Conservation (phyloP, 2,329 filamentous ascomycete genomes). For the Penicillium sp. region DNA sequence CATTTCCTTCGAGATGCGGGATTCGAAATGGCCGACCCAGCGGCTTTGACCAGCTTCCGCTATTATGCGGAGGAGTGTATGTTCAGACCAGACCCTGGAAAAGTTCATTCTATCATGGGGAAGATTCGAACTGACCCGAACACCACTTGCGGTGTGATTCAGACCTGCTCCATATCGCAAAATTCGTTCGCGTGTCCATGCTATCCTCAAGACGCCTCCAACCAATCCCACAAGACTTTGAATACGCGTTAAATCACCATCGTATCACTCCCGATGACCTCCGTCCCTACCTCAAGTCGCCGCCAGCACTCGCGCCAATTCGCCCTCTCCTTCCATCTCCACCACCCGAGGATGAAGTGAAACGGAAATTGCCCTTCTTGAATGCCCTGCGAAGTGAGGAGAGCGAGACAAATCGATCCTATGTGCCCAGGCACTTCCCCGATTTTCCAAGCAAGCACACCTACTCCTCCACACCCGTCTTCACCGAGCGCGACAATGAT, state of each 20-base stretch:
- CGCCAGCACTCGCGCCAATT: conserved; percentile 22
- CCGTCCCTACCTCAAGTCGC: conserved; percentile 35
- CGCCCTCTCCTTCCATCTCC: conserved; percentile 42
- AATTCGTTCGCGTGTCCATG: conserved; percentile 61
- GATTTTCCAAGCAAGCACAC: conserved; percentile 65
- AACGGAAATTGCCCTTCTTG: conserved; percentile 48
- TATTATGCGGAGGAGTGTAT: conserved; percentile 61
- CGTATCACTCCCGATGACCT: conserved; percentile 38
- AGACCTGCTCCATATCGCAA: conserved; percentile 59
- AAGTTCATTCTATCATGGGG: neutral
- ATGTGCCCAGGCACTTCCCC: conserved; percentile 64
- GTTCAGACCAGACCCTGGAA: conserved; percentile 26
- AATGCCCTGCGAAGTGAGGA: conserved; percentile 53
- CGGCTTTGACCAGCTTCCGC: conserved; percentile 60
- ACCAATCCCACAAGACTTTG: conserved; percentile 62
- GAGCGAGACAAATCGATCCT: conserved; percentile 51
- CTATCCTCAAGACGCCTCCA: conserved; percentile 55
- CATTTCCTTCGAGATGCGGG: conserved; percentile 54
- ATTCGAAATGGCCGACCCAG: conserved; percentile 57
- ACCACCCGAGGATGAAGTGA: conserved; percentile 42
- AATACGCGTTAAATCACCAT: conserved; percentile 44
- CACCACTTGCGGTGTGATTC: conserved; percentile 23
- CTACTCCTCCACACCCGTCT: conserved; percentile 63
- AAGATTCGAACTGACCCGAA: conserved; percentile 18
- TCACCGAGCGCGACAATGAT: conserved; percentile 60